These are phyloP conservation scores for Hymenoscyphus fructigenus DNA, from an alignment of 2,329 filamentous ascomycete species.

Conservation along the genomic window DNA sequence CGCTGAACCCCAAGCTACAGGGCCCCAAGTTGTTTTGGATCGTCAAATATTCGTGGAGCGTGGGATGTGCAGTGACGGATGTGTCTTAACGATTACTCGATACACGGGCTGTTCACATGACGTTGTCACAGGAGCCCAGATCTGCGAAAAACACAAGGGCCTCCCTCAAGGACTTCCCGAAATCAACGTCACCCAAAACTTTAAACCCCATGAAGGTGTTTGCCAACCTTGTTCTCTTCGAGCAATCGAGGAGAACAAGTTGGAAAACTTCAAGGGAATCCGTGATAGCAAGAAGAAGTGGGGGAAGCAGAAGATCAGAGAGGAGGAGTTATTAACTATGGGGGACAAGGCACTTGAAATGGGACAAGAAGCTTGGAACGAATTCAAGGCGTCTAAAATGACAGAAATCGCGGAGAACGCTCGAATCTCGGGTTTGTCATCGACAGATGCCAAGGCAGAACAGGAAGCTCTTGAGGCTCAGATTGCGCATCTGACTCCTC, in stretches of 20 bases:
- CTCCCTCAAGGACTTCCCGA: background rate
- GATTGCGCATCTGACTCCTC: background rate
- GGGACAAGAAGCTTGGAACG: background rate
- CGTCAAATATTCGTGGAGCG: too few relatives aligned
- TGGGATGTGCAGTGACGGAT: too few relatives aligned
- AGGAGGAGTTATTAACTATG: background rate
- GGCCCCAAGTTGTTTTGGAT: too few relatives aligned
- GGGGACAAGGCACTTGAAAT: background rate
- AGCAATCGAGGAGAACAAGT: background rate
- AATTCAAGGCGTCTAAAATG: background rate
- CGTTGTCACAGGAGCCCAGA: too few relatives aligned
- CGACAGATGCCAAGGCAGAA: background rate
- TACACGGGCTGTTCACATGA: too few relatives aligned
- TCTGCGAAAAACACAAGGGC: background rate
- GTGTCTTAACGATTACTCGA: too few relatives aligned
- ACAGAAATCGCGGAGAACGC: background rate
- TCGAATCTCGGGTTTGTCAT: background rate
- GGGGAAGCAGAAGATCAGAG: background rate
- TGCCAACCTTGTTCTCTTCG: background rate
- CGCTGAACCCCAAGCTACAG: too few relatives aligned
- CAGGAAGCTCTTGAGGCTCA: background rate
- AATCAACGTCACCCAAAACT: background rate
- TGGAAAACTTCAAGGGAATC: background rate
- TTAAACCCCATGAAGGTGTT: background rate
- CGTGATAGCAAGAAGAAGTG: background rate